Evolutionary conservation across 129 eudicot genomes (phyloP).

Genomic region (Flaveria bidentis): DNA sequence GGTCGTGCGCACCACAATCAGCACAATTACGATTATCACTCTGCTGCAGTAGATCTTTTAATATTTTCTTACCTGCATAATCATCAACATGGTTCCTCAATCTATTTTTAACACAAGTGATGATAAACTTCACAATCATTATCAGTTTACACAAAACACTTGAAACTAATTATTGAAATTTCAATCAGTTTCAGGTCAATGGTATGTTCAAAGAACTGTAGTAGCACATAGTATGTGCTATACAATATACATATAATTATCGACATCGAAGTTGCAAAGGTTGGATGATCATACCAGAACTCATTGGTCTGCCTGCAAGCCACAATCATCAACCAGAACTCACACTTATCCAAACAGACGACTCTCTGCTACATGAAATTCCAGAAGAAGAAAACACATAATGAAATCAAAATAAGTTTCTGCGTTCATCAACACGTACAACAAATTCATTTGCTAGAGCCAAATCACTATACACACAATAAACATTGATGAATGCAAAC

Average conservation of each 20-base stretch:
- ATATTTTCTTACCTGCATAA: slow-evolving; percentile 73
- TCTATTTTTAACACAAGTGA: slow-evolving; percentile 13
- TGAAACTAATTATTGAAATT: no score
- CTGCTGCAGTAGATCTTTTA: slow-evolving; percentile 74
- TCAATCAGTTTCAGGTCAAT: not conserved
- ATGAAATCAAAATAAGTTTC: not conserved
- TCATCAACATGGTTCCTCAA: slow-evolving; percentile 12
- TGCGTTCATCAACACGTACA: not conserved
- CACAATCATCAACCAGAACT: slow-evolving; percentile 48
- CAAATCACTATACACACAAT: not conserved
- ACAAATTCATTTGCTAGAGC: not conserved
- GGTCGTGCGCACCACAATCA: slow-evolving; percentile 88
- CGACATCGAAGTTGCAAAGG: not conserved
- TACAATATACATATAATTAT: no score
- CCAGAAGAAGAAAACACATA: not conserved
- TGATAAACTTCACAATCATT: no score
- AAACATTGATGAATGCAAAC: slow-evolving; percentile 6
- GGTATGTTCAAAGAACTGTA: not conserved
- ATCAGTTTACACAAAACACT: no score
- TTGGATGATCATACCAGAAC: slow-evolving; percentile 48
- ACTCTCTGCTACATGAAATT: slow-evolving; percentile 27
- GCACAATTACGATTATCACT: slow-evolving; percentile 88
- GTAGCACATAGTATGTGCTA: not conserved
- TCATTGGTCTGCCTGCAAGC: slow-evolving; percentile 56
- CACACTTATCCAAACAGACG: slow-evolving; percentile 24